Conservation (phyloP, 345 rosid species). For the thale cress (Arabidopsis thaliana) region DNA sequence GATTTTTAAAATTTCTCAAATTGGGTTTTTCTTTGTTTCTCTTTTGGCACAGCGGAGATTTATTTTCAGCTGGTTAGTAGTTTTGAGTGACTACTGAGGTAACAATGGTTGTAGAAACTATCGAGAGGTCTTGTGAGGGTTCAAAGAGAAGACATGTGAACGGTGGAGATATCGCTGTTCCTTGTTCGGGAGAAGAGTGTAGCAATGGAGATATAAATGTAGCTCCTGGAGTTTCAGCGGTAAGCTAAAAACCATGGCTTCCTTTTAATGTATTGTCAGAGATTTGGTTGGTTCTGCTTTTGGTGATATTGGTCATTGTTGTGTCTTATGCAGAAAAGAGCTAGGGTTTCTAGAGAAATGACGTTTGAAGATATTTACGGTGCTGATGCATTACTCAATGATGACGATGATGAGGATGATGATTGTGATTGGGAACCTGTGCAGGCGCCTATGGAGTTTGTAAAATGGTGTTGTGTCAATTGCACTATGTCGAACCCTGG, state of each 20-base stretch:
- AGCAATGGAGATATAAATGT: constrained; percentile 43
- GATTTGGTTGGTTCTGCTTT: constrained; percentile 6
- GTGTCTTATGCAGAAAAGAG: constrained; percentile 51
- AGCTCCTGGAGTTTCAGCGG: constrained; percentile 46
- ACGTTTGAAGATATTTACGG: constrained; percentile 73
- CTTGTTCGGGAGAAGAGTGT: constrained; percentile 45
- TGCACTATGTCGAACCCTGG: constrained; percentile 88
- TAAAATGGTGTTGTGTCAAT: constrained; percentile 88
- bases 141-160: constrained; percentile 51
- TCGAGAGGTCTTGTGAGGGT: constrained; percentile 47
- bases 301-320: not conserved
- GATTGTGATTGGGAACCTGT: constrained; percentile 96
- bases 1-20: not conserved
- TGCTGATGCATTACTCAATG: constrained; percentile 48
- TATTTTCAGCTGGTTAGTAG: constrained; percentile 28
- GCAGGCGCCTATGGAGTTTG: constrained; percentile 58
- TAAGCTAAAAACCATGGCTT: constrained; percentile 40
- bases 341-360: constrained; percentile 60
- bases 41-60: constrained; percentile 8
- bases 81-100: constrained; percentile 36
- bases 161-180: constrained; percentile 48
- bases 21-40: not conserved
- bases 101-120: constrained; percentile 66
- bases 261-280: not conserved
- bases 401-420: constrained; percentile 83